A percentile compares a stretch with the other conserved stretches of the same genome.
Conservation (phyloP, 192 early-diverging fungal species). For the Spinellus fusiger region DNA sequence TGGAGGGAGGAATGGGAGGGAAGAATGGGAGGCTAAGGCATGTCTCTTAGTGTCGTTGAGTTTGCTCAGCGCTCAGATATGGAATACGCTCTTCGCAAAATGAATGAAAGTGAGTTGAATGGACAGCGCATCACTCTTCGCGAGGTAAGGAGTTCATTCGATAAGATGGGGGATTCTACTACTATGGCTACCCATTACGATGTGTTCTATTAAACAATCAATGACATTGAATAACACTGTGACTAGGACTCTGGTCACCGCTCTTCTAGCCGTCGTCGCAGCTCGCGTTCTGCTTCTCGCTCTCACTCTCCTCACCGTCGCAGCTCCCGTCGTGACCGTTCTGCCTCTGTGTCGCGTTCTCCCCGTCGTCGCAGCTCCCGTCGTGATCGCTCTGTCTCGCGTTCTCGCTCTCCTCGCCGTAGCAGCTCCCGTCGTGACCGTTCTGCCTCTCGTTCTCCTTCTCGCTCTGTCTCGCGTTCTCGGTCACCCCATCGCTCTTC, state of each 20-base stretch:
- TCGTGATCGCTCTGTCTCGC: constrained; percentile 17
- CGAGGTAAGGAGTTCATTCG: constrained; percentile 37
- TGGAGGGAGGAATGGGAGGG: background rate
- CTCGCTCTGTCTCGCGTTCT: constrained; percentile 16
- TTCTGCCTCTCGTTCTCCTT: constrained; percentile 28
- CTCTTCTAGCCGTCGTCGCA: constrained; percentile 39
- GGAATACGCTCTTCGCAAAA: constrained; percentile 76
- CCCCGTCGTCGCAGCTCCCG: constrained; percentile 13
- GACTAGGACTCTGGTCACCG: background rate
- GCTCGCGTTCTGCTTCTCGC: constrained; percentile 33
- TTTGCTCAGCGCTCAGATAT: constrained; percentile 76
- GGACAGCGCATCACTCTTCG: constrained; percentile 63
- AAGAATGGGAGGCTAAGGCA: background rate
- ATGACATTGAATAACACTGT: background rate
- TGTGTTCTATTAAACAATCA: background rate
- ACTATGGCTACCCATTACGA: background rate
- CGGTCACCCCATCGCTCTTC: constrained; percentile 12
- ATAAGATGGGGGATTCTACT: background rate
- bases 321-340: constrained; percentile 17
- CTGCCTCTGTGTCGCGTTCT: constrained; percentile 41
- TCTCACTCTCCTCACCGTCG: constrained; percentile 23
- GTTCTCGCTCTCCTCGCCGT: constrained; percentile 22
- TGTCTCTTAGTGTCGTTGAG: constrained; percentile 68
- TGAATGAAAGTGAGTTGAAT: constrained; percentile 69
- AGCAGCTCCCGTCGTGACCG: constrained; percentile 12